Percentiles rank a stretch among this genome's conserved stretches.
These are phyloP conservation scores for Iberis amara DNA, from an alignment of 441 rosid species.

Conservation along the genomic window DNA sequence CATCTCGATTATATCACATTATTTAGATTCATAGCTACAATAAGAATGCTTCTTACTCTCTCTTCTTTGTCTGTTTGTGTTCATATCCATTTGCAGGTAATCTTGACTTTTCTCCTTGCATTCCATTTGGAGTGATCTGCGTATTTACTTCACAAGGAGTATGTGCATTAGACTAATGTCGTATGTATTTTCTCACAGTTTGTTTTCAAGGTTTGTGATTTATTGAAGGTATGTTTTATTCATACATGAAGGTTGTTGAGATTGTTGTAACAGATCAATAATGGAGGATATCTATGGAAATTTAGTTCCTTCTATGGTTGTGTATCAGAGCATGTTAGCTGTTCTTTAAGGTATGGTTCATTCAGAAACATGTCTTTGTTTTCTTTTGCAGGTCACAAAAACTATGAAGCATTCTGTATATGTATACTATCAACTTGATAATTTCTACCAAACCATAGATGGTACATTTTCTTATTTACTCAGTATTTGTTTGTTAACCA, in stretches of 20 bases:
- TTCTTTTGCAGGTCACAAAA: constrained; percentile 33
- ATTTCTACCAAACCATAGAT: constrained; percentile 50
- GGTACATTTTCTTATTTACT: constrained; percentile 27
- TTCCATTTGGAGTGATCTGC: constrained; percentile 33
- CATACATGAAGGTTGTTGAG: constrained; percentile 34
- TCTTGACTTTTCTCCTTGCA: constrained; percentile 30
- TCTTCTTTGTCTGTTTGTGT: too few species aligned
- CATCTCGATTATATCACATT: constrained; percentile 11
- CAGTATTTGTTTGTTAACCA: not conserved
- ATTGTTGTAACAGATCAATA: constrained; percentile 38
- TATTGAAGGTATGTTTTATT: constrained; percentile 23
- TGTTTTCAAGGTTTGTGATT: constrained; percentile 6
- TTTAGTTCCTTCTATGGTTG: not conserved
- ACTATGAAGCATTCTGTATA: constrained; percentile 41
- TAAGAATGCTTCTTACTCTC: not conserved
- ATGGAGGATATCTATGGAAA: constrained; percentile 8
- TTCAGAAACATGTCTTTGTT: constrained; percentile 2
- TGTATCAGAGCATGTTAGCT: not conserved
- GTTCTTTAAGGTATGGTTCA: not conserved
- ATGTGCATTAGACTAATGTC: constrained; percentile 7
- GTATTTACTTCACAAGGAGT: constrained; percentile 30
- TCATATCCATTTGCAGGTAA: constrained; percentile 21
- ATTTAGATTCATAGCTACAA: not conserved
- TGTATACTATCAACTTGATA: constrained; percentile 45
- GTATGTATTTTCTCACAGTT: constrained; percentile 11